Base-by-base conservation (phyloP, 2,329 filamentous ascomycete genomes). In the Curvularia spicifera region DNA sequence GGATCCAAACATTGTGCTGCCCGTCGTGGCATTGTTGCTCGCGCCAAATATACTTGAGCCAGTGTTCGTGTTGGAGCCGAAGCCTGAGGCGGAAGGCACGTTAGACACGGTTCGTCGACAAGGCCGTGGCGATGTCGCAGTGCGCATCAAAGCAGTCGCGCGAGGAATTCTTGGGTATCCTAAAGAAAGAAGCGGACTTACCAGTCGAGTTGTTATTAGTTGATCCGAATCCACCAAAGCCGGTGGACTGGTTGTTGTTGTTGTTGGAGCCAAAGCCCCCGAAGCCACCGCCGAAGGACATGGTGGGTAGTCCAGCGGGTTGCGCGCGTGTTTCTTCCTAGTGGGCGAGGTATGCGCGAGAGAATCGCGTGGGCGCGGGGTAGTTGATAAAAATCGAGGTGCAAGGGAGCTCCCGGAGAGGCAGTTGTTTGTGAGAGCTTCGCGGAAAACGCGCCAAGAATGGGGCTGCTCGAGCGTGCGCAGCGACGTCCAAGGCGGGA, bases 221-320 rank as follows among this genome's bases (percentile, higher is more conserved):
- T 20, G 78, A 67, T 26, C 80, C 80, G 70, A 81, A 82, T 54
- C 78, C 79, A 57, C 71, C 79, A 70, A 74, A 75, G 61, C 65
- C 64, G 44, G 60, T 63, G 51, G 63, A 66, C 63, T 70, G 66
- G 54, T 76, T 74, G 49, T 45, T 52, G 50, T 64, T 65, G 59
- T 72, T 72, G 60, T 31, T 31, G 51, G 78, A 72, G 65, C 80
- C 80, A 69, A 82, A 82, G 69, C 80, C 80, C 65, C 71, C 72
- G 55, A 74, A 75, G 54, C 69, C 72, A 18, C 18, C 18, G 76
- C 85, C 86, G 66, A 90, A 90, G 56, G 73, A 74, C 73, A 76
- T 75, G 46, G 57, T 74, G 63, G 53, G 45, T 33, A 64, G 69
- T 60, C 66, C 68, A 58, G 61, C 59, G 59, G 59, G 56, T 60